Evolutionary conservation across 1,139 yeast genomes (phyloP), one percentile per base, ranked within the genome.

Genomic region (Sugiyamaella sp.): DNA sequence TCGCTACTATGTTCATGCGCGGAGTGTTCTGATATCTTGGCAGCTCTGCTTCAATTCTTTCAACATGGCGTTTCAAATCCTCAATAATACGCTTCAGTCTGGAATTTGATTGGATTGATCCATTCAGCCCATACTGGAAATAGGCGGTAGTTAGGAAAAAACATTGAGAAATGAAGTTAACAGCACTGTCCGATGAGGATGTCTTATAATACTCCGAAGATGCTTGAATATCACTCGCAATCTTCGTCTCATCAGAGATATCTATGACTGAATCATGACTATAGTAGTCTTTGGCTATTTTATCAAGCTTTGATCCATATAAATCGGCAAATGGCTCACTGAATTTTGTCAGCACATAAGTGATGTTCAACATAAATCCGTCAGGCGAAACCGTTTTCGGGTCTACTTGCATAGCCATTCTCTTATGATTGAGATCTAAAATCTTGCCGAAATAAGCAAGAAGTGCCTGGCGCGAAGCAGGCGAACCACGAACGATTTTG

Each of bases 111-210:
- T 83, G 76, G 51, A 78, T 73, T 0, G 87, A 73, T 48, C 97
- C 98, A 32, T 96, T 96, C 41, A 89, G 74, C 44, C 98, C 99
- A 70, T 87, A 95, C 62, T 93, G 91, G 53, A 89, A 73, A 67
- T 86, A 90, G 0, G 96, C 83, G 49, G 86, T 74, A 8, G 95
- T 82, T 55, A 93, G 71, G 66, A 79, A 93, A 70, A 90, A 95
- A 63, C 96, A 86, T 62, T 91, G 93, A 3, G 96, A 84, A 16
- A 95, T 86, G 67, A 93, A 93, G 64, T 93, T 93, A 4, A 89
- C 74, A 1, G 69, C 72, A 1, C 64, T 66, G 2, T 67, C 63
- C 29, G 66, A 67, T 20, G 43, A 59, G 12, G 54, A 20, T 32
- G 46, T 19, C 67, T 67, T 32, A 74, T 78, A 81, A 64, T 78